These are phyloP conservation scores for Calophaca sinica DNA, from an alignment of 306 rosid genomes.

Conservation along the genomic window DNA sequence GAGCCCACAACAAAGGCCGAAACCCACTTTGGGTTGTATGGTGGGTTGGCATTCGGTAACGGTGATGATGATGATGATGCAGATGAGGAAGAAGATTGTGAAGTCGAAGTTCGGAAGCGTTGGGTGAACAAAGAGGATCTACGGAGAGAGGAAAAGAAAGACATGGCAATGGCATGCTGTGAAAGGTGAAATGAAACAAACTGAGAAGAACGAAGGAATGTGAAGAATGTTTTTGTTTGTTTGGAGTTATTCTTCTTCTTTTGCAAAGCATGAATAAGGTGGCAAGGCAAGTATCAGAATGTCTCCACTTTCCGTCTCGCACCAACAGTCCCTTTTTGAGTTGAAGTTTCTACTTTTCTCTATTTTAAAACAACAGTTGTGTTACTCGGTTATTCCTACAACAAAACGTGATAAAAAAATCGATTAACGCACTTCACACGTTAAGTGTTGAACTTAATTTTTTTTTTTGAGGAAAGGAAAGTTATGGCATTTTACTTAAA, in stretches of 20 bases:
- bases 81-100: conserved; percentile 37
- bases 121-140: conserved; percentile 49
- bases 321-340: too few relatives aligned
- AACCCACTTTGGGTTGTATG: conserved; percentile 51
- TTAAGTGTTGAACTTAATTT: too few relatives aligned
- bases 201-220: conserved; percentile 5
- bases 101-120: conserved; percentile 40
- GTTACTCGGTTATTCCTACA: too few relatives aligned
- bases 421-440: too few relatives aligned
- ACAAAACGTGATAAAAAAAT: too few relatives aligned
- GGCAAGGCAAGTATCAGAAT: conserved; percentile 30
- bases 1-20: conserved; percentile 58
- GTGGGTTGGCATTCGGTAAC: conserved; percentile 18
- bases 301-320: not conserved
- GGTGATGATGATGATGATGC: conserved; percentile 25
- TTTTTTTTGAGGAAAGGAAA: too few relatives aligned
- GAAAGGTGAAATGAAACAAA: not conserved
- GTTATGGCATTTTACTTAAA: too few relatives aligned
- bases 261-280: not conserved
- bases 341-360: too few relatives aligned
- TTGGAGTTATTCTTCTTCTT: conserved; percentile 14
- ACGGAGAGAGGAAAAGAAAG: conserved; percentile 49
- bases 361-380: too few relatives aligned
- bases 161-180: conserved; percentile 48
- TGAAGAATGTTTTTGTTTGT: not conserved